Evolutionary conservation across 2,329 filamentous ascomycete species (phyloP), one percentile per base, ranked within the genome.

Genomic region (Ophiostoma sp.): DNA sequence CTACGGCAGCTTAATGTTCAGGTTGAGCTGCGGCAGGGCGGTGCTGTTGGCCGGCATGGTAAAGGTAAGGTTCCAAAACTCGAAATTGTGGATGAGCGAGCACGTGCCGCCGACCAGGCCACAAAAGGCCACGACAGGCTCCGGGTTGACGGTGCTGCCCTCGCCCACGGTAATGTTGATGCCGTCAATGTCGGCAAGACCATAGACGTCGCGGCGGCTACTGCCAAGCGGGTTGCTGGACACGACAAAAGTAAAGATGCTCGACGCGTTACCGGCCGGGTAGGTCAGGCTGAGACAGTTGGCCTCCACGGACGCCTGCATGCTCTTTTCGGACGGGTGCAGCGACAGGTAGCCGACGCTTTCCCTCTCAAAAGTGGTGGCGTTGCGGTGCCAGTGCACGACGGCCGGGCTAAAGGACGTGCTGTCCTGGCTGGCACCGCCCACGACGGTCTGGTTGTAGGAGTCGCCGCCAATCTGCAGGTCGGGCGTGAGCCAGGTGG

Each of bases 401-500:
- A 91, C 85, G 0, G 87, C 86, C 0, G 89, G 89, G 73, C 87
- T 90, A 79, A 89, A 91, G 0, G 86, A 84, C 7, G 79, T 82
- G 5, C 84, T 84, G 59, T 86, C 87, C 69, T 83, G 83, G 0
- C 84, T 82, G 5, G 86, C 85, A 0, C 89, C 89, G 11, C 89
- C 89, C 6, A 90, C 79, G 1, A 85, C 84, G 57, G 83, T 85
- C 78, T 90, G 85, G 15, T 86, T 83, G 76, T 88, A 89, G 0
- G 87, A 86, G 77, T 89, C 85, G 0, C 86, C 87, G 50, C 89
- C 89, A 74, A 91, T 90, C 9, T 85, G 89, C 12, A 91, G 80
- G 31, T 87, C 84, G 2, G 84, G 79, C 0, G 86, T 86, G 0
- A 91, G 76, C 87, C 87, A 91, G 12, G 87, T 84, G 0, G 86